Base-by-base conservation (phyloP, 2,329 filamentous ascomycete genomes). In the Xylariaceae sp. region DNA sequence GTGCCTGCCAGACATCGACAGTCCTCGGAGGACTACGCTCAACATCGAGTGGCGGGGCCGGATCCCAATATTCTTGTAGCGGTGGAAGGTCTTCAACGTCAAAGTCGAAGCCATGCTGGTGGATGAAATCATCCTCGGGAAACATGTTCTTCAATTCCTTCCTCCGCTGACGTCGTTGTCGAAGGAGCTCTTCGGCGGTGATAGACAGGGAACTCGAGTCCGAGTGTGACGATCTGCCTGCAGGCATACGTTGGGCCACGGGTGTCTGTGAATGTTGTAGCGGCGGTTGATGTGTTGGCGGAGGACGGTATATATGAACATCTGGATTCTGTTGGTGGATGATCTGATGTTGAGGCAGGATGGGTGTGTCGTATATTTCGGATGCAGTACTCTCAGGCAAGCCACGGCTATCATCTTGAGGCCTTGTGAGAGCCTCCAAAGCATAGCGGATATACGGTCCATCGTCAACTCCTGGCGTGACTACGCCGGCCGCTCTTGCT, bases 371-470 rank as follows among this genome's bases (percentile, higher is more conserved):
- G n/a, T 55, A 52, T 17, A 47, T 51, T 12, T 39, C 40, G 4
- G 51, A 51, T 3, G 47, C 47, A 13, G 37, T 37, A 13, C 48
- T 48, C 17, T 32, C 45, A 11, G 50, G 47, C 7, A 41, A 9
- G 16, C 37, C 72, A 68, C 41, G 74, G 43, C 71, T 66, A 4
- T 81, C 72, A 45, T 87, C 81, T 43, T 83, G 83, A 55, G 86
- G 79, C 36, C 85, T 74, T 4, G 89, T 94, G 52, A 97, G 70
- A 48, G 91, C 88, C 49, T 95, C 87, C 48, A 97, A 80, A 31
- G 91, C 90, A 62, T 93, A 94, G 49, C 85, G 85, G 49, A 96
- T 87, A 63, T 90, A 95, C 1, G 89, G 89, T 8, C 82, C 85
- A 57, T 95, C 86, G 56, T 95, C 89, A 30, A 89, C 71, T 9